phyloP scores from a whole-genome alignment of 2,329 filamentous ascomycete species.

The Fusarium citri region DNA sequence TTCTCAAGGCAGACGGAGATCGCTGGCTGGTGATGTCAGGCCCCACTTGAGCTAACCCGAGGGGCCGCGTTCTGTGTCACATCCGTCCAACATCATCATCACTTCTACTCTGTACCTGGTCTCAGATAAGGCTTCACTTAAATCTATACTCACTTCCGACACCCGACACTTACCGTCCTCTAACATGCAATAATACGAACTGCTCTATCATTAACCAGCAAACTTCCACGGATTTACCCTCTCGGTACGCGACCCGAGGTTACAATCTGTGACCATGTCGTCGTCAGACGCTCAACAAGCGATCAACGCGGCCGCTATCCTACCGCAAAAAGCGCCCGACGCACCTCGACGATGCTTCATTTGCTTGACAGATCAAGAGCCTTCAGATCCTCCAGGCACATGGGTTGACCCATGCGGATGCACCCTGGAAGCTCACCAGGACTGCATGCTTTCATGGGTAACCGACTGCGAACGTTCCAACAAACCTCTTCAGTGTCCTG shows the following conservation, averaged over 20 bases:
- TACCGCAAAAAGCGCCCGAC: constrained; percentile 33
- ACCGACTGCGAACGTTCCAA: constrained; percentile 80
- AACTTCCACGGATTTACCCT: neutral
- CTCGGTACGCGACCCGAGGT: constrained; percentile 32
- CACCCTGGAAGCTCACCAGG: constrained; percentile 89
- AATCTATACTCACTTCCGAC: neutral
- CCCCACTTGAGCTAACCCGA: constrained; percentile 31
- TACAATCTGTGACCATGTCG: constrained; percentile 24
- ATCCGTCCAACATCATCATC: constrained; percentile 24
- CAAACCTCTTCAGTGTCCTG: constrained; percentile 82
- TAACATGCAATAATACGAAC: constrained; percentile 25
- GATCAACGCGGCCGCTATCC: neutral
- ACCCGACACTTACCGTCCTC: neutral
- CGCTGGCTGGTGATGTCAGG: constrained; percentile 34
- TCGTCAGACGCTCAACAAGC: constrained; percentile 24
- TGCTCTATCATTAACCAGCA: neutral
- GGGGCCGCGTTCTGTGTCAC: constrained; percentile 18
- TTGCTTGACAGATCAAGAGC: constrained; percentile 68
- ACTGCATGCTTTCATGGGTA: constrained; percentile 91
- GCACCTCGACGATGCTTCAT: constrained; percentile 68
- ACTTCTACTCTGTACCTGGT: constrained; percentile 2
- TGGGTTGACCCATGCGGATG: constrained; percentile 95
- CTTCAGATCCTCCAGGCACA: constrained; percentile 58
- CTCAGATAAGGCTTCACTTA: constrained; percentile 13
- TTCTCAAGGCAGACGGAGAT: constrained; percentile 9